phyloP scores from a whole-genome alignment of 2,329 filamentous ascomycete genomes.

The Camptophora hylomeconis region DNA sequence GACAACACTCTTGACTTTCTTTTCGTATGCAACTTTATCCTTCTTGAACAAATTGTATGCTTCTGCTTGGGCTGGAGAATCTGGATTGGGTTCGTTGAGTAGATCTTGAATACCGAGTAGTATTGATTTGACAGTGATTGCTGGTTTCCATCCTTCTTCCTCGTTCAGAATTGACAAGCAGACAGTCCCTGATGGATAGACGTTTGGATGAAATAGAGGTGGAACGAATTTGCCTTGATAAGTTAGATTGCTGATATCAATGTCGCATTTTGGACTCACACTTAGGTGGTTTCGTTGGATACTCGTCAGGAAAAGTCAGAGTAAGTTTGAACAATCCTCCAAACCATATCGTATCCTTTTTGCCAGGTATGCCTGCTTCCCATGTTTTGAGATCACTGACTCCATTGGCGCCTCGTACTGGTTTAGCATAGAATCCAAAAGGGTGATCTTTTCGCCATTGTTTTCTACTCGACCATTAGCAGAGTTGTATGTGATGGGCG shows the following conservation, averaged over 20 bases:
- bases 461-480: constrained; percentile 46
- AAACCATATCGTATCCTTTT: constrained; percentile 94
- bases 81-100: constrained; percentile 90
- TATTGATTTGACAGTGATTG: constrained; percentile 97
- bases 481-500: constrained; percentile 9
- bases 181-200: constrained; percentile 95
- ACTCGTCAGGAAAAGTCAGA: constrained; percentile 89
- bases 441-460: constrained; percentile 96
- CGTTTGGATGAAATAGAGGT: constrained; percentile 94
- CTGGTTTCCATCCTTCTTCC: constrained; percentile 96
- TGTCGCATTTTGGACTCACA: constrained; percentile 46
- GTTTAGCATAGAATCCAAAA: constrained; percentile 92
- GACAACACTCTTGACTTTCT: constrained; percentile 73
- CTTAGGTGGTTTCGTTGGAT: constrained; percentile 96
- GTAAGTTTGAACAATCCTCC: constrained; percentile 94
- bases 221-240: constrained; percentile 80
- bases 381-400: constrained; percentile 86
- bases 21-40: constrained; percentile 76
- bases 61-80: constrained; percentile 91
- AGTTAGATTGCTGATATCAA: constrained; percentile 1
- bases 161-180: constrained; percentile 96
- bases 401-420: constrained; percentile 58
- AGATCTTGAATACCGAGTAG: constrained; percentile 91
- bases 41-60: constrained; percentile 96
- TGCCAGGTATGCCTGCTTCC: constrained; percentile 94